Percentiles rank a stretch among this genome's conserved stretches.
These are phyloP conservation scores for Aphanomyces invadans DNA, from an alignment of 352 stramenopile genomes.

Conservation along the genomic window DNA sequence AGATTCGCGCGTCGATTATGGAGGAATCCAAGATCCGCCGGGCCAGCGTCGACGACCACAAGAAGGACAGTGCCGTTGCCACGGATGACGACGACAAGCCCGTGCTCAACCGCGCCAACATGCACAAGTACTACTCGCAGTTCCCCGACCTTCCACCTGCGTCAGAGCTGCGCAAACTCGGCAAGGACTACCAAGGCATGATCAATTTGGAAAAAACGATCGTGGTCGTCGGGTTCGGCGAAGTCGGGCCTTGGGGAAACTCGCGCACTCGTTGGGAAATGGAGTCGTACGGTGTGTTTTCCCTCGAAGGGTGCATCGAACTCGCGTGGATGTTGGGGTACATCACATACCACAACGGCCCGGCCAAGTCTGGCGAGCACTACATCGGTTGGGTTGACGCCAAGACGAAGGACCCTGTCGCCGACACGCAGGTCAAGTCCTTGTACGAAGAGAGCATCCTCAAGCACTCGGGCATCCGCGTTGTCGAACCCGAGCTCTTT, in stretches of 20 bases:
- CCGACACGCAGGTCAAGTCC: constrained; percentile 68
- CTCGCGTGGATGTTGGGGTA: constrained; percentile 77
- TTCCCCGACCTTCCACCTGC: constrained; percentile 54
- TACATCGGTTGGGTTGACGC: constrained; percentile 66
- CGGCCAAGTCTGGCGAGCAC: constrained; percentile 27
- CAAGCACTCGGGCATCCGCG: constrained; percentile 69
- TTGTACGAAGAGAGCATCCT: constrained; percentile 78
- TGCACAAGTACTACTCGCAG: constrained; percentile 68
- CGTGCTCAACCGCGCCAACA: constrained; percentile 48
- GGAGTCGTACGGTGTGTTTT: constrained; percentile 85
- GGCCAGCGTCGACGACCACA: constrained; percentile 34
- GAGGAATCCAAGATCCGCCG: constrained; percentile 44
- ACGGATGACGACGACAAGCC: constrained; percentile 25
- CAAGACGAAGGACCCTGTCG: constrained; percentile 66
- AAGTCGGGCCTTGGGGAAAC: constrained; percentile 82
- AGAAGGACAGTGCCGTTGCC: constrained; percentile 31
- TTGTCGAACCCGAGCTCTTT: constrained; percentile 81
- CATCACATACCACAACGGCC: constrained; percentile 74
- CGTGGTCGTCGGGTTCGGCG: constrained; percentile 78
- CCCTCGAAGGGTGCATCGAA: constrained; percentile 83
- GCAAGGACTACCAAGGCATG: constrained; percentile 45
- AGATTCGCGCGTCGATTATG: constrained; percentile 40
- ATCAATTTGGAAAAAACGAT: constrained; percentile 77
- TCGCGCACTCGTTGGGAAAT: constrained; percentile 85
- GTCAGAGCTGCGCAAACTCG: constrained; percentile 28